Conservation (phyloP, 2,329 filamentous ascomycete genomes). For the Cryphonectria parasitica region DNA sequence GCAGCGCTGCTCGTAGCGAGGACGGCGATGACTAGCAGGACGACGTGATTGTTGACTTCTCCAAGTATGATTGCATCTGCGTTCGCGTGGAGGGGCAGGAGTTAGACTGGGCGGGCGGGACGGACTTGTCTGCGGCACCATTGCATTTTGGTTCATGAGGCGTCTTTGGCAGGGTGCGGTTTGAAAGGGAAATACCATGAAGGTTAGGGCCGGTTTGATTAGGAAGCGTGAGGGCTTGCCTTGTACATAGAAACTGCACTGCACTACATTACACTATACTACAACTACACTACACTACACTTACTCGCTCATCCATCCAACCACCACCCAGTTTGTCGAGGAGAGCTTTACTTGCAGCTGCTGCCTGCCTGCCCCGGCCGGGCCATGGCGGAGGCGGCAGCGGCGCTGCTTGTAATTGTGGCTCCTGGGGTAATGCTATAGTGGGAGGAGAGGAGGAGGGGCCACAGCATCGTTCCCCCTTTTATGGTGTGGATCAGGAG, state of each 20-base stretch:
- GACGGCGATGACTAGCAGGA: slow-evolving; percentile 23
- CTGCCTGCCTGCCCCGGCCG: neutral
- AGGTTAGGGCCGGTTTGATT: slow-evolving; percentile 15
- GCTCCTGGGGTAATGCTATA: neutral
- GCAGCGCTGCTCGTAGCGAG: slow-evolving; percentile 28
- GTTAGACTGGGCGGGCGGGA: slow-evolving; percentile 12
- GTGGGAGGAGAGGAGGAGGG: slow-evolving; percentile 1
- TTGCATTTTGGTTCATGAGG: slow-evolving; percentile 28
- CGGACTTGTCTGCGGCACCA: slow-evolving; percentile 8
- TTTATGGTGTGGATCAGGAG: slow-evolving; percentile 4
- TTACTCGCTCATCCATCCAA: neutral
- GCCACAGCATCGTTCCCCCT: neutral
- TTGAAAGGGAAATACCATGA: slow-evolving; percentile 29
- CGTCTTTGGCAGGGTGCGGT: slow-evolving; percentile 20
- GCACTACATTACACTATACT: neutral
- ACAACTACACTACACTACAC: neutral
- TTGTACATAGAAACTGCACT: neutral
- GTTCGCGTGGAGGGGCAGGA: slow-evolving; percentile 17
- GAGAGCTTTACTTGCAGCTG: neutral
- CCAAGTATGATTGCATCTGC: slow-evolving; percentile 7
- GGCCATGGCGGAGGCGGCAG: neutral
- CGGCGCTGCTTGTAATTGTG: neutral
- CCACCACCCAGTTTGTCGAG: neutral
- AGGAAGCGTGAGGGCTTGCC: neutral
- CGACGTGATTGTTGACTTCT: slow-evolving; percentile 1